Conservation (phyloP, 768 basidiomycete species). For the Lentinus tigrinus region DNA sequence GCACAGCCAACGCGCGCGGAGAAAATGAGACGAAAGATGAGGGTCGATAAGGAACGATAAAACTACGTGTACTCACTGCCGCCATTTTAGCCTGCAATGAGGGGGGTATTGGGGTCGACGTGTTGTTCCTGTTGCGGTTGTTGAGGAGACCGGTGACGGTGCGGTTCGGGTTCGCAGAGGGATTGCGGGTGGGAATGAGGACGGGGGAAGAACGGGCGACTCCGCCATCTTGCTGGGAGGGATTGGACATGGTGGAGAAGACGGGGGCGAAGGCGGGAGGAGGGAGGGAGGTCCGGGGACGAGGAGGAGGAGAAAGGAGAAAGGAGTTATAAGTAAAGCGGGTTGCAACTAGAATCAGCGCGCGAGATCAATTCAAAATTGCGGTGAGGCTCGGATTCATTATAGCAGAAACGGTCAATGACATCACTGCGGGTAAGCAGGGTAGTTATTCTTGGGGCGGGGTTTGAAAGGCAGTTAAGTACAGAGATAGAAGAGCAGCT, state of each 20-base stretch:
- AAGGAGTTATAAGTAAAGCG: neutral
- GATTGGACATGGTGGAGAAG: conserved; percentile 19
- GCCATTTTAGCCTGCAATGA: conserved; percentile 93
- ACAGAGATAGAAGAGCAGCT: neutral
- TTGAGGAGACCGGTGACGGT: conserved; percentile 43
- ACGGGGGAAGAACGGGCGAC: conserved; percentile 18
- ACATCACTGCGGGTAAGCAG: conserved; percentile 8
- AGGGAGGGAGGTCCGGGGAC: conserved; percentile 5
- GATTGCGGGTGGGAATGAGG: conserved; percentile 19
- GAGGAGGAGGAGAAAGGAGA: conserved; percentile 16
- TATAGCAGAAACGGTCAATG: neutral
- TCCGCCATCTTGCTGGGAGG: conserved; percentile 8
- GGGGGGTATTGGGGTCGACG: conserved; percentile 78
- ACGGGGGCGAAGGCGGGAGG: conserved; percentile 5
- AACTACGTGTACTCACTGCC: conserved; percentile 51
- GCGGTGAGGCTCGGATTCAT: conserved; percentile 2
- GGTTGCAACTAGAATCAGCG: neutral
- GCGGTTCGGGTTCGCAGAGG: conserved; percentile 19
- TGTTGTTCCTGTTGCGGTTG: conserved; percentile 35
- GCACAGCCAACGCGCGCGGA: neutral
- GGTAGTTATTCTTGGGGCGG: neutral
- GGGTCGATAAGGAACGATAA: neutral
- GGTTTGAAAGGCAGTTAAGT: neutral
- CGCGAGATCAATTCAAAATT: conserved; percentile 7
- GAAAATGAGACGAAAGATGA: conserved; percentile 17